Percentiles rank a stretch among this genome's conserved stretches.
Evolutionary conservation across 208 protist genomes (phyloP).

Genomic region (Crithidia thermophila): DNA sequence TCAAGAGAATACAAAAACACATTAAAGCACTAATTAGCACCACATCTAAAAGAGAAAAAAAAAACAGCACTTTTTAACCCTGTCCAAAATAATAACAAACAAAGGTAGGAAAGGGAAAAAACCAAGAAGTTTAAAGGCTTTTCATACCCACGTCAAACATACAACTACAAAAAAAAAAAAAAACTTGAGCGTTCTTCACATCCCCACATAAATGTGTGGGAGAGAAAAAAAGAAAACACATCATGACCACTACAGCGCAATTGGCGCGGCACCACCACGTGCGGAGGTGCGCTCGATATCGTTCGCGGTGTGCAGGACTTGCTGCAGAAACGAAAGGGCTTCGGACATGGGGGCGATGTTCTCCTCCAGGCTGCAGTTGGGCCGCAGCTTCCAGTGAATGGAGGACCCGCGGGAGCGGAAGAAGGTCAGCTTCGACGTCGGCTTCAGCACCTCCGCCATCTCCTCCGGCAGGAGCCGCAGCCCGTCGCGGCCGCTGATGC

Average conservation of each 20-base stretch:
- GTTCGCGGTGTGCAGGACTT: constrained; percentile 83
- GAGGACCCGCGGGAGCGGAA: constrained; percentile 73
- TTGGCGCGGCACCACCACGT: constrained; percentile 68
- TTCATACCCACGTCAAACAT: neutral
- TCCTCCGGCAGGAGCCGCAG: constrained; percentile 29
- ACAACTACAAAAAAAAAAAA: neutral
- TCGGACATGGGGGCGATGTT: constrained; percentile 81
- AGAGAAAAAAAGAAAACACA: neutral
- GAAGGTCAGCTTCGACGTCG: constrained; percentile 78
- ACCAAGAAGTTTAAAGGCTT: neutral
- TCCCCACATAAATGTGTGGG: neutral
- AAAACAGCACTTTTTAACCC: too few species aligned
- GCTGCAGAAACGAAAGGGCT: constrained; percentile 76
- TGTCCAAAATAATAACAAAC: neutral
- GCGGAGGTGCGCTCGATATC: constrained; percentile 78
- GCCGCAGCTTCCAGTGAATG: constrained; percentile 84
- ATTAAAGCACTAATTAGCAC: too few species aligned
- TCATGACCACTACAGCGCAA: constrained; percentile 44
- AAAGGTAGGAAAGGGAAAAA: neutral
- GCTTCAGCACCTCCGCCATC: constrained; percentile 54
- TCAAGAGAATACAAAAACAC: too few species aligned
- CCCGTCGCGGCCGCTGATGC: constrained; percentile 22
- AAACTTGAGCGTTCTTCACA: neutral
- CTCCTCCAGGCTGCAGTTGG: constrained; percentile 60
- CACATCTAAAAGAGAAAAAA: too few species aligned